Conservation (phyloP, 805 yeast species). For the Metschnikowia shivogae region DNA sequence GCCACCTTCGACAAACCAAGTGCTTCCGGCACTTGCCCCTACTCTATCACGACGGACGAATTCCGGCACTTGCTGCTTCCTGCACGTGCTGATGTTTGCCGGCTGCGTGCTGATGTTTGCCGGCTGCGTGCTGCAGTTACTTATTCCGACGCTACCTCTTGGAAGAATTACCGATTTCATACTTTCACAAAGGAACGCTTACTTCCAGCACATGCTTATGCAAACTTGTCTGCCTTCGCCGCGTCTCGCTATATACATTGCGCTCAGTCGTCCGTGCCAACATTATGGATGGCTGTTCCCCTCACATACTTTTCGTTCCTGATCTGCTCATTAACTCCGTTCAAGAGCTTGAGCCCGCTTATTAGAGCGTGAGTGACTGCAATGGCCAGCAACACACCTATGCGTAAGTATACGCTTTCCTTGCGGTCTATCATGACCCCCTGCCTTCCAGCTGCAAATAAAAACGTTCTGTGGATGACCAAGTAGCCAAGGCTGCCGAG, state of each 20-base stretch:
- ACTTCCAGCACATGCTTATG: too few relatives aligned
- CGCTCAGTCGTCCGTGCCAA: slow-evolving; percentile 10
- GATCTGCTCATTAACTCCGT: slow-evolving; percentile 40
- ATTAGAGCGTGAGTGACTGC: not conserved
- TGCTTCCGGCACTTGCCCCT: too few relatives aligned
- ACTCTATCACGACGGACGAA: too few relatives aligned
- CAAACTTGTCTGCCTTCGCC: too few relatives aligned
- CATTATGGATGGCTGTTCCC: slow-evolving; percentile 52
- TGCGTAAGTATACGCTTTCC: not conserved
- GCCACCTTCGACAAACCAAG: too few relatives aligned
- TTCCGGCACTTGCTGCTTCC: too few relatives aligned
- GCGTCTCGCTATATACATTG: not conserved
- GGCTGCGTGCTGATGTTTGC: too few relatives aligned
- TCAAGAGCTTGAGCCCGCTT: slow-evolving; percentile 5
- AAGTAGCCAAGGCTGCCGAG: not conserved
- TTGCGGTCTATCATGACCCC: not conserved
- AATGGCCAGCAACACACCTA: slow-evolving; percentile 1
- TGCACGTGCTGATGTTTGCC: too few relatives aligned
- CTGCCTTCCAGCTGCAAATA: not conserved
- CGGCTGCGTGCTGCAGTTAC: too few relatives aligned
- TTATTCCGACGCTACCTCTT: not conserved
- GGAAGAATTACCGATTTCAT: not conserved
- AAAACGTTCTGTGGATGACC: not conserved
- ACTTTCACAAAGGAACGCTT: not conserved
- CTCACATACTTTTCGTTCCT: slow-evolving; percentile 54